These are phyloP conservation scores for Nissolia schottii DNA, from an alignment of 306 rosid genomes.

Conservation along the genomic window DNA sequence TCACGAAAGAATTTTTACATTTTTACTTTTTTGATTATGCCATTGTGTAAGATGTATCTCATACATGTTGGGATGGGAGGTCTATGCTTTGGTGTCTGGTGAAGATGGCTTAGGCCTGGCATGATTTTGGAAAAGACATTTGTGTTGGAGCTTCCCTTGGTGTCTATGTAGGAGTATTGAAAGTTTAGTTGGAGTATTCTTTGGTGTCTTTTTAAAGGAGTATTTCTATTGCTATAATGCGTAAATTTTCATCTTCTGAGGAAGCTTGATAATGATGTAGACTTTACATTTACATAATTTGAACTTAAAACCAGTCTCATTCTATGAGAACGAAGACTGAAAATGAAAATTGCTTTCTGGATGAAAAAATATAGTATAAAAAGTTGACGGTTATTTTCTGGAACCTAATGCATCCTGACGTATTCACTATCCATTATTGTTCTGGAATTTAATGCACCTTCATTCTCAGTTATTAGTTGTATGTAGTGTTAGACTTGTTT, in stretches of 20 bases:
- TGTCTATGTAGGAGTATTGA: neutral
- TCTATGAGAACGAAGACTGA: slow-evolving; percentile 5
- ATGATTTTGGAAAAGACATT: neutral
- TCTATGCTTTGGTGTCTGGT: slow-evolving; percentile 4
- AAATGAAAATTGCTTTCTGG: neutral
- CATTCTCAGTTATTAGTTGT: slow-evolving; percentile 18
- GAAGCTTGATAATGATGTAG: neutral
- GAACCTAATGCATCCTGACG: neutral
- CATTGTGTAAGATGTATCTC: slow-evolving; percentile 8
- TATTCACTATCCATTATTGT: neutral
- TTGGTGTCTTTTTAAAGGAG: neutral
- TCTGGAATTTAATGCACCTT: neutral
- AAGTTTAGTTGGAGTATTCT: neutral
- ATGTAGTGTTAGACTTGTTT: slow-evolving; percentile 20
- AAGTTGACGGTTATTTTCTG: neutral
- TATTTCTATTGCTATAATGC: neutral
- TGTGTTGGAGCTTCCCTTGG: slow-evolving; percentile 2
- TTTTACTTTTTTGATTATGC: neutral
- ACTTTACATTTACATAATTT: neutral
- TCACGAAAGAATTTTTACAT: neutral
- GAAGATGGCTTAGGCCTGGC: slow-evolving; percentile 3
- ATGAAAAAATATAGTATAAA: neutral
- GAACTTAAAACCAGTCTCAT: neutral
- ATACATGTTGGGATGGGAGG: slow-evolving; percentile 3
- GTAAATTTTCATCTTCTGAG: neutral